Percentiles rank a stretch among this genome's conserved stretches.
Conservation (phyloP, 169 alveolate genomes). For the Babesia caballi region DNA sequence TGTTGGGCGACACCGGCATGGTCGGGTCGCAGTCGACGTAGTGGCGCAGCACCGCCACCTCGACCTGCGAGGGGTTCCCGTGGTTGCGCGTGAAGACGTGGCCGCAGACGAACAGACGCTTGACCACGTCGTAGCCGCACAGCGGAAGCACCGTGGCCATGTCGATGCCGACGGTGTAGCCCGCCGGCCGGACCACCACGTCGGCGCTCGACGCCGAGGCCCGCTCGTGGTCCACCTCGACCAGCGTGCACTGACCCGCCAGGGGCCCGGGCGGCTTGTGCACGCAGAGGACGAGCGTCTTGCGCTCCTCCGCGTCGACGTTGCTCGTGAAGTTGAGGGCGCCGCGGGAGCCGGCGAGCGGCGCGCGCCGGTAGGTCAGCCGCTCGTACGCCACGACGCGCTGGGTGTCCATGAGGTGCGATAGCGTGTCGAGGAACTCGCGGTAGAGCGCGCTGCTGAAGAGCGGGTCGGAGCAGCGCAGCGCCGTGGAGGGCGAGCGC, state of each 20-base stretch:
- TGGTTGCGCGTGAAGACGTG: slow-evolving; percentile 66
- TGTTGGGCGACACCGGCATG: slow-evolving; percentile 24
- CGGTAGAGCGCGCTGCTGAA: background rate
- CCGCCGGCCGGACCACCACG: background rate
- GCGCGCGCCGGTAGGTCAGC: background rate
- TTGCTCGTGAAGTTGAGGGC: slow-evolving; percentile 38
- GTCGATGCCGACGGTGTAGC: background rate
- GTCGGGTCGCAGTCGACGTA: slow-evolving; percentile 36
- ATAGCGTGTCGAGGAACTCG: slow-evolving; percentile 20
- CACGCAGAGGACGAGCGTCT: slow-evolving; percentile 25
- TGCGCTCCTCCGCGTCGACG: background rate
- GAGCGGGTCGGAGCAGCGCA: slow-evolving; percentile 1
- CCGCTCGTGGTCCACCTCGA: background rate
- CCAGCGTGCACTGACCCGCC: slow-evolving; percentile 21
- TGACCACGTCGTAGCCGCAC: background rate
- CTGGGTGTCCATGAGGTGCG: slow-evolving; percentile 28
- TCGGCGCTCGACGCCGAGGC: background rate
- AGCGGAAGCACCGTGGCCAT: slow-evolving; percentile 6
- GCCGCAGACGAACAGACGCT: slow-evolving; percentile 22
- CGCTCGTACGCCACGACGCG: slow-evolving; percentile 5
- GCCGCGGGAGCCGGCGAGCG: background rate
- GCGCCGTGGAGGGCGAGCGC: background rate
- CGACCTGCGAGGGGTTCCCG: slow-evolving; percentile 69
- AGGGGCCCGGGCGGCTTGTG: slow-evolving; percentile 37
- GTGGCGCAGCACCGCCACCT: slow-evolving; percentile 68